phyloP scores from a whole-genome alignment of 768 basidiomycete species.

The Epithele typhae region DNA sequence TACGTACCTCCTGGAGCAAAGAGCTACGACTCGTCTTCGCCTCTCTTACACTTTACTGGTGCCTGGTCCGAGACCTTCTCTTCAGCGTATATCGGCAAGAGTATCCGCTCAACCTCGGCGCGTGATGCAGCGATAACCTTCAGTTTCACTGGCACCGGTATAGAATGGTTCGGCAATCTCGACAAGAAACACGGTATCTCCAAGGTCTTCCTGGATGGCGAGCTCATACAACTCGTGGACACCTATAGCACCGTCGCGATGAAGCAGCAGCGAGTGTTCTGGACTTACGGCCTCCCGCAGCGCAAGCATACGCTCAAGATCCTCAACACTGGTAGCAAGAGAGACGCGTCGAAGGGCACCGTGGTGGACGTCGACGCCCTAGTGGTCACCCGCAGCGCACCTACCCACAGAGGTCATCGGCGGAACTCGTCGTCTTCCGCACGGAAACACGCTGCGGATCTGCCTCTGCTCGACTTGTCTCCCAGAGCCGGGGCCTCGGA shows the following conservation, averaged over 20 bases:
- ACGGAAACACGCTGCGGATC: constrained; percentile 5
- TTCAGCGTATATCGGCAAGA: constrained; percentile 42
- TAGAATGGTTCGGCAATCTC: constrained; percentile 73
- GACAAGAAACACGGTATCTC: constrained; percentile 52
- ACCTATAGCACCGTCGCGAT: constrained; percentile 32
- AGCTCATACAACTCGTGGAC: constrained; percentile 41
- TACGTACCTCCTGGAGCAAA: constrained; percentile 72
- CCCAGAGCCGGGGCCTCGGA: constrained; percentile 5
- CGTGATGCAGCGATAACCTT: constrained; percentile 48
- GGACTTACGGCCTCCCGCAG: constrained; percentile 46
- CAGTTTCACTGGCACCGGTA: constrained; percentile 66
- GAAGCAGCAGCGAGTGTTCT: constrained; percentile 64
- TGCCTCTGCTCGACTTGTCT: constrained; percentile 16
- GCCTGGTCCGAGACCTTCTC: constrained; percentile 56
- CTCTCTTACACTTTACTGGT: constrained; percentile 59
- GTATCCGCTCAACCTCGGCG: constrained; percentile 46
- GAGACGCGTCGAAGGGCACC: constrained; percentile 29
- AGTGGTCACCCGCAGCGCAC: constrained; percentile 49
- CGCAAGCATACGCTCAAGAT: constrained; percentile 62
- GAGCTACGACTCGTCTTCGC: constrained; percentile 66
- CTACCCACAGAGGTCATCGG: too few species aligned
- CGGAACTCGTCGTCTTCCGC: background rate
- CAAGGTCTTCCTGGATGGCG: constrained; percentile 56
- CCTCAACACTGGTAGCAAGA: constrained; percentile 46
- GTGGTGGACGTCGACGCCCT: constrained; percentile 61